Evolutionary conservation across 371 early-diverging fungal genomes (phyloP), one percentile per base, ranked within the genome.

Genomic region (Mucor racemosus): DNA sequence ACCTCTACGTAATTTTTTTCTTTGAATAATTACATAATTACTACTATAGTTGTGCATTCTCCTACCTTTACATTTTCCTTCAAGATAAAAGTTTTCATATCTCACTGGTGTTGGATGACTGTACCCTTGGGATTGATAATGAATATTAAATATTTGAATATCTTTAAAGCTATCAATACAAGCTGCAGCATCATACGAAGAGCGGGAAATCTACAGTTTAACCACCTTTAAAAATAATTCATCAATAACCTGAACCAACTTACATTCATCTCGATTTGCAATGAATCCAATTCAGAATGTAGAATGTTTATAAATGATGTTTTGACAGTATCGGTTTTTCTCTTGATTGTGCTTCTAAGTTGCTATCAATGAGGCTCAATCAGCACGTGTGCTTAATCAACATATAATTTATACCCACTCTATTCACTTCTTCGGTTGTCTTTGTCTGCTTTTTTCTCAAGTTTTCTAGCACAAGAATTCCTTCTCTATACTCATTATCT

Each of bases 401-500:
- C 0, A 11, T 8, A 41, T 15, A 38, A 4, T 11, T 38, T 9
- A 38, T 38, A 35, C 46, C 58, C 75, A 85, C 87, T 66, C 75
- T 75, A 54, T 75, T 76, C 5, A 81, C 75, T 38, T 62, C 62
- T 3, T 78, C 79, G 3, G 73, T 74, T 11, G 67, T 62, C 13
- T 76, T 72, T 10, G 75, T 74, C 44, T 85, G 88, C 39, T 78
- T 76, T 36, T 79, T 73, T 54, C 88, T 74, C 44, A 79, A 76
- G 8, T 60, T 67, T 60, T 88, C 88, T 26, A 88, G 63, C 0
- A 48, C 46, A 6, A 84, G 68, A 55, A 88, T 80, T 66, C 84
- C 82, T 61, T 76, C 77, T 63, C 86, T 75, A 64, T 88, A 88
- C 55, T 86, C 86, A 40, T 26, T 77, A 79, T 86, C 88, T 44